phyloP scores from a whole-genome alignment of 1,139 yeast species.

The Yamadazyma siamensis region DNA sequence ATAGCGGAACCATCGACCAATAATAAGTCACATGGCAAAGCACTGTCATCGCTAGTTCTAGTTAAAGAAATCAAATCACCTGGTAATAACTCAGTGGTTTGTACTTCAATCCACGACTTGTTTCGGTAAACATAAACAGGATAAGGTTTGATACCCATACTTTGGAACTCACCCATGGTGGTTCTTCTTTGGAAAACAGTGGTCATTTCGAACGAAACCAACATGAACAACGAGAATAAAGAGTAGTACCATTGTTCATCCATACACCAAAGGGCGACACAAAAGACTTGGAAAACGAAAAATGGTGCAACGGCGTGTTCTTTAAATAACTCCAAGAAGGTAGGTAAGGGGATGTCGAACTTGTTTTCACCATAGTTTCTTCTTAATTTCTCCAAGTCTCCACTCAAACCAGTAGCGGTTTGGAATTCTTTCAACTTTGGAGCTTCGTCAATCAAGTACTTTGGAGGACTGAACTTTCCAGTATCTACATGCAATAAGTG shows the following conservation, averaged over 20 bases:
- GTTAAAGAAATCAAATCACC: slow-evolving; percentile 88
- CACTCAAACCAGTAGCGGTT: slow-evolving; percentile 56
- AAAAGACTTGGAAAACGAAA: slow-evolving; percentile 92
- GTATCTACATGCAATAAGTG: slow-evolving; percentile 63
- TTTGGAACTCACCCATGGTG: slow-evolving; percentile 91
- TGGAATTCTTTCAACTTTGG: slow-evolving; percentile 64
- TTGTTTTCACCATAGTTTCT: slow-evolving; percentile 79
- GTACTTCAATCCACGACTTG: slow-evolving; percentile 63
- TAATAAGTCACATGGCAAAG: slow-evolving; percentile 93
- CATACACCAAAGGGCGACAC: slow-evolving; percentile 94
- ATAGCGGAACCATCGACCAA: slow-evolving; percentile 86
- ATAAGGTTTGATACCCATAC: slow-evolving; percentile 97
- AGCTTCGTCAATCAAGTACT: slow-evolving; percentile 63
- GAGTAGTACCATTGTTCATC: slow-evolving; percentile 98
- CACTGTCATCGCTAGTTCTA: slow-evolving; percentile 87
- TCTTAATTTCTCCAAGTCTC: slow-evolving; percentile 51
- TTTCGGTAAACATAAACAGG: slow-evolving; percentile 70
- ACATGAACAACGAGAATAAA: slow-evolving; percentile 85
- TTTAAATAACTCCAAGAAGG: slow-evolving; percentile 83
- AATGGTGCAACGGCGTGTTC: slow-evolving; percentile 99
- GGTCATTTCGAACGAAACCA: slow-evolving; percentile 89
- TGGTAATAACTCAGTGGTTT: slow-evolving; percentile 78
- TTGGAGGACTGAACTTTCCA: slow-evolving; percentile 73
- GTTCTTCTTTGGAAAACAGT: slow-evolving; percentile 94
- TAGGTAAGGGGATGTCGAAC: slow-evolving; percentile 94